Evolutionary conservation across 352 stramenopile species (phyloP).

Genomic region (Phytophthora nicotianae): DNA sequence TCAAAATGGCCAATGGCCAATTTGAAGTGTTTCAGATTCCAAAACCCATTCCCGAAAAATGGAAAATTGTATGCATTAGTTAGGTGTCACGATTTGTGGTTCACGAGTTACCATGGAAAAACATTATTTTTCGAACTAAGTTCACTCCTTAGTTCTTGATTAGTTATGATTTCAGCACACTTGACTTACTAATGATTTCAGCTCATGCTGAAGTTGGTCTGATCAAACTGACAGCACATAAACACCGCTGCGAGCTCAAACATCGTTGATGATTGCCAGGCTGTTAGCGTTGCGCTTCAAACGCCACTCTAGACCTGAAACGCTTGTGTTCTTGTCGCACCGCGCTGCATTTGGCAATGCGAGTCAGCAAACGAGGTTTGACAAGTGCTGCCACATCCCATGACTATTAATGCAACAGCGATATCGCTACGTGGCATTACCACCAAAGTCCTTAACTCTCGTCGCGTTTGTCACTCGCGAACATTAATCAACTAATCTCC

Average conservation of each 20-base stretch:
- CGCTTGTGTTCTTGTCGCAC: slow-evolving; percentile 17
- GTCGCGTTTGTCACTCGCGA: slow-evolving; percentile 14
- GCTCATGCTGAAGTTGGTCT: neutral
- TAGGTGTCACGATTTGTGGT: neutral
- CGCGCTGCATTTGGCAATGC: slow-evolving; percentile 6
- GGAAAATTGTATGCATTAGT: neutral
- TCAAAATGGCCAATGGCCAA: slow-evolving; percentile 2
- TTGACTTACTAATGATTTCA: neutral
- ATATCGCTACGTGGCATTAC: neutral
- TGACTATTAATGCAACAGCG: slow-evolving; percentile 8
- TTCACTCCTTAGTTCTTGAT: too few relatives aligned
- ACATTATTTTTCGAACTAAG: too few relatives aligned
- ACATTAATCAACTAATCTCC: neutral
- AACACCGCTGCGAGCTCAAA: neutral
- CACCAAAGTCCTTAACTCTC: neutral
- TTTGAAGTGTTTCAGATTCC: neutral
- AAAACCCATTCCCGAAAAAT: slow-evolving; percentile 1
- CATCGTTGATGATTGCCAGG: slow-evolving; percentile 10
- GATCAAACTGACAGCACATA: neutral
- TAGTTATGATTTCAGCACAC: neutral
- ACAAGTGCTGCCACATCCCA: slow-evolving; percentile 5
- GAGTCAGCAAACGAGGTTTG: slow-evolving; percentile 5
- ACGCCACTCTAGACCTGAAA: slow-evolving; percentile 9
- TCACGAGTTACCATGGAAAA: neutral
- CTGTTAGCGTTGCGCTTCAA: slow-evolving; percentile 9